These are phyloP conservation scores for Globisporangium ultimum DNA, from an alignment of 352 stramenopile genomes.

Conservation along the genomic window DNA sequence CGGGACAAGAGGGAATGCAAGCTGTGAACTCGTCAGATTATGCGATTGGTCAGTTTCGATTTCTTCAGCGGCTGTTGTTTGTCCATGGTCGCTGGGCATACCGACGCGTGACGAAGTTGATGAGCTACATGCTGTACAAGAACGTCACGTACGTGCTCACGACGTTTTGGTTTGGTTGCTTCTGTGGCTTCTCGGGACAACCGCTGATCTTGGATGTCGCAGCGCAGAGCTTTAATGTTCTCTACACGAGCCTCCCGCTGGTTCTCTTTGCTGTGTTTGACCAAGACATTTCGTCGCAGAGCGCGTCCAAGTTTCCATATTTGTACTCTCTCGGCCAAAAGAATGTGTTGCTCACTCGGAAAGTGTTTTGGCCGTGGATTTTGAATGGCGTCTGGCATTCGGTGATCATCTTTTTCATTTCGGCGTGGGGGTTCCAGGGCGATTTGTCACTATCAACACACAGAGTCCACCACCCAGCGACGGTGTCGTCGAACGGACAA, in stretches of 20 bases:
- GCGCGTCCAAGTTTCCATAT: constrained; percentile 57
- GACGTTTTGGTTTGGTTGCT: constrained; percentile 83
- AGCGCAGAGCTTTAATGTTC: constrained; percentile 80
- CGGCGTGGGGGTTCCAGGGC: constrained; percentile 55
- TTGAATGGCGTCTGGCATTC: constrained; percentile 82
- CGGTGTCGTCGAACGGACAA: constrained; percentile 39
- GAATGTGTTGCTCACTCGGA: constrained; percentile 48
- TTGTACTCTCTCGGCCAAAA: constrained; percentile 70
- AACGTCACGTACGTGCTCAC: constrained; percentile 86
- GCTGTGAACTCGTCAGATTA: constrained; percentile 94
- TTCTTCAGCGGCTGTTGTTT: constrained; percentile 89
- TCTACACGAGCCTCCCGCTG: constrained; percentile 76
- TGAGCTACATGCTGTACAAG: constrained; percentile 96
- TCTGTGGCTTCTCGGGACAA: constrained; percentile 74
- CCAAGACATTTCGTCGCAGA: constrained; percentile 69
- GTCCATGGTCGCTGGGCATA: constrained; percentile 93
- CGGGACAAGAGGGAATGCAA: constrained; percentile 89
- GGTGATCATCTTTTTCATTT: constrained; percentile 81
- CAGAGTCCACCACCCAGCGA: constrained; percentile 22
- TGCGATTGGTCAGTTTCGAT: constrained; percentile 92
- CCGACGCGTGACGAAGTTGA: constrained; percentile 88
- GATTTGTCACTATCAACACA: constrained; percentile 21
- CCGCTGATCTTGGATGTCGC: constrained; percentile 76
- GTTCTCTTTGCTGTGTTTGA: constrained; percentile 78
- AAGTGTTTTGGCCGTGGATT: constrained; percentile 86